Evolutionary conservation across 257 asterid species (phyloP).

Genomic region (Eustoma russellianum): DNA sequence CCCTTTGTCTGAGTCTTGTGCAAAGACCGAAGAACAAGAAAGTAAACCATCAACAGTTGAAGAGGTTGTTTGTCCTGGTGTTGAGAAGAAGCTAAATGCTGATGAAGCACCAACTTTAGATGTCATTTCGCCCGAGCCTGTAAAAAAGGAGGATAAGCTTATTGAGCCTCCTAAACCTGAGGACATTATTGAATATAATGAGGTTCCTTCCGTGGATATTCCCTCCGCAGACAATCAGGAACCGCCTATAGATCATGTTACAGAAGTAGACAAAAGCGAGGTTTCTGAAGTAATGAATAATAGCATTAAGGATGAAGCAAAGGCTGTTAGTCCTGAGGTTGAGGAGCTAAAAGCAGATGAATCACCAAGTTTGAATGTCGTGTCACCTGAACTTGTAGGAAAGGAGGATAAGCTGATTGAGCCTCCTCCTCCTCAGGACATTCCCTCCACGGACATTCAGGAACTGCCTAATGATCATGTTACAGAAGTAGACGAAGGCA

Average conservation of each 20-base stretch:
- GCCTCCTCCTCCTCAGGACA: slow-evolving; percentile 16
- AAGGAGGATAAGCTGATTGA: slow-evolving; percentile 32
- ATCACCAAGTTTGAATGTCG: slow-evolving; percentile 1
- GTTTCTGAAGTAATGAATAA: slow-evolving; percentile 12
- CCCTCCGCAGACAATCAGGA: slow-evolving; percentile 8
- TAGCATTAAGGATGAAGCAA: not conserved
- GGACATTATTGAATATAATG: slow-evolving; percentile 25
- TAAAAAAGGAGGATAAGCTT: slow-evolving; percentile 27
- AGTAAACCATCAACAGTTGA: slow-evolving; percentile 8
- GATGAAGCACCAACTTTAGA: slow-evolving; percentile 11
- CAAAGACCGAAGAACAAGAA: slow-evolving; percentile 15
- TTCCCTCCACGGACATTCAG: slow-evolving; percentile 2
- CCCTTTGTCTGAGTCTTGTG: slow-evolving; percentile 22
- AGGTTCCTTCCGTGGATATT: slow-evolving; percentile 14
- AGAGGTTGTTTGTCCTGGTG: slow-evolving; percentile 11
- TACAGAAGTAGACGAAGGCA: not conserved
- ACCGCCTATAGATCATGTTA: slow-evolving; percentile 13
- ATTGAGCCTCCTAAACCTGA: slow-evolving; percentile 21
- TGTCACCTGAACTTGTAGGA: slow-evolving; percentile 17
- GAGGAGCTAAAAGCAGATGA: slow-evolving; percentile 17
- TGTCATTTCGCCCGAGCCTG: slow-evolving; percentile 13
- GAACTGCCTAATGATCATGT: slow-evolving; percentile 16
- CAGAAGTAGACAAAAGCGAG: not conserved
- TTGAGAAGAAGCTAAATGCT: slow-evolving; percentile 13
- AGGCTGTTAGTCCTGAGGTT: slow-evolving; percentile 12